phyloP scores from a whole-genome alignment of 257 asterid species.

The Ballota nigra region DNA sequence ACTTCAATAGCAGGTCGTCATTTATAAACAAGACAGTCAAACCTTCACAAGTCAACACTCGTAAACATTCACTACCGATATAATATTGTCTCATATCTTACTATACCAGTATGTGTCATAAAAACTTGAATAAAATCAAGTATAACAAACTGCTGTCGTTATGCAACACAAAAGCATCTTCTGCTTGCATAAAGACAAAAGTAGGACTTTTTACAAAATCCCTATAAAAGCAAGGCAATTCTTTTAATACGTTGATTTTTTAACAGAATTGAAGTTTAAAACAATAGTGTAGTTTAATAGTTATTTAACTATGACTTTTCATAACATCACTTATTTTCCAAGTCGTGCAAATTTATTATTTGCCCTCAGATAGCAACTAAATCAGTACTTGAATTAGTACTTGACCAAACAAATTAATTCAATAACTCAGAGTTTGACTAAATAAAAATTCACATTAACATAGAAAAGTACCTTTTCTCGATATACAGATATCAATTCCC shows the following conservation, averaged over 20 bases:
- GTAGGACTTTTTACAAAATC: neutral
- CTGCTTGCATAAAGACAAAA: neutral
- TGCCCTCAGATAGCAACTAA: constrained; percentile 1
- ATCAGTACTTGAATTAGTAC: constrained; percentile 1
- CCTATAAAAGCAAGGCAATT: neutral
- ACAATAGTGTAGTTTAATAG: neutral
- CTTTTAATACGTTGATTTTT: neutral
- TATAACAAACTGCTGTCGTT: neutral
- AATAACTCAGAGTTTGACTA: neutral
- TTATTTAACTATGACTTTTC: neutral
- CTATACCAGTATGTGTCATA: neutral
- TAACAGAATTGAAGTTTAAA: neutral
- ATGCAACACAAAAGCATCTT: neutral
- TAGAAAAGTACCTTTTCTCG: constrained; percentile 74
- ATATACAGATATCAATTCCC: constrained; percentile 82
- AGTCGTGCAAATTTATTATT: neutral
- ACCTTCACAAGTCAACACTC: constrained; percentile 7
- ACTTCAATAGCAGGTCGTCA: neutral
- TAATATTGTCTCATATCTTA: neutral
- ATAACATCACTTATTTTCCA: neutral
- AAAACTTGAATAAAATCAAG: neutral
- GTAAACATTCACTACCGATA: neutral
- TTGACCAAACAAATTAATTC: neutral
- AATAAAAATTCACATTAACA: constrained; percentile 1
- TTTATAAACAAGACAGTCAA: neutral